Evolutionary conservation across 2,329 filamentous ascomycete species (phyloP).

Genomic region (Colletotrichum sp.): DNA sequence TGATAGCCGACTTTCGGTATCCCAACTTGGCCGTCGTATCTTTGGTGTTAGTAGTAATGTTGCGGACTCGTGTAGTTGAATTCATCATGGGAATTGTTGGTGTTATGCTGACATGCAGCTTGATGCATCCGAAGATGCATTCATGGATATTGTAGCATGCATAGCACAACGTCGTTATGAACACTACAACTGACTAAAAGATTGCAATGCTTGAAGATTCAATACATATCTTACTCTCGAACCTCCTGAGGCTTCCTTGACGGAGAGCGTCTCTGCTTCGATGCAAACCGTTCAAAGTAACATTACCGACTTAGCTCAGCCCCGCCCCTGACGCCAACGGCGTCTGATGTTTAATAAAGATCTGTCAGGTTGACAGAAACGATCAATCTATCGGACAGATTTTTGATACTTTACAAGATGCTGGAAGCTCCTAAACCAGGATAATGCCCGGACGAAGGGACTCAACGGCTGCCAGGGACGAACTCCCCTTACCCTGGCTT

Average conservation of each 20-base stretch:
- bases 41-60: neutral
- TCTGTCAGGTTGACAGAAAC: neutral
- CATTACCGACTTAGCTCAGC: fast-evolving
- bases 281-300: neutral
- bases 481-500: neutral
- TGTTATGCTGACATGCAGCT: neutral
- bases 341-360: neutral
- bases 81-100: neutral
- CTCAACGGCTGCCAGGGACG: neutral
- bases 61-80: neutral
- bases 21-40: neutral
- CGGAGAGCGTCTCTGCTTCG: neutral
- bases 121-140: neutral
- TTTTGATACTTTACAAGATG: neutral
- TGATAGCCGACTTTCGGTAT: neutral
- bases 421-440: neutral
- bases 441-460: neutral
- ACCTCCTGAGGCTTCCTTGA: neutral
- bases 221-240: neutral
- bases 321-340: neutral
- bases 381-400: neutral
- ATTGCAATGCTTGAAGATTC: fast-evolving
- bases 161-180: neutral
- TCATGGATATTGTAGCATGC: neutral
- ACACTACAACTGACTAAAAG: fast-evolving